Percentiles rank a stretch among this genome's conserved stretches.
Evolutionary conservation across 176 grass and related monocot genomes (phyloP).

Genomic region (Calamus simplicifolius): DNA sequence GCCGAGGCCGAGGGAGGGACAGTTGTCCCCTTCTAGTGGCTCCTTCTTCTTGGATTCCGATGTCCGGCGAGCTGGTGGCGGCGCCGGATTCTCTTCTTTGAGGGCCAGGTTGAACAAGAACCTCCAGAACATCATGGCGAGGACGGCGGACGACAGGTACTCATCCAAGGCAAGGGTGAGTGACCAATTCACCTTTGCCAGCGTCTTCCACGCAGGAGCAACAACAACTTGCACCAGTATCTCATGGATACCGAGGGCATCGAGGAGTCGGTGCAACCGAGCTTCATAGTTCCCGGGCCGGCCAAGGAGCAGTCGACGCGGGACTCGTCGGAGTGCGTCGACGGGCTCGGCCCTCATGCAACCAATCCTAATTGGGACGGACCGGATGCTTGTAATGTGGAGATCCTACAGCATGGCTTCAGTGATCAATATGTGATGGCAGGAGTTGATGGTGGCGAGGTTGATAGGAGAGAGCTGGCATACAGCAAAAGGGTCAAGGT

Average conservation of each 20-base stretch:
- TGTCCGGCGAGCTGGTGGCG: not conserved
- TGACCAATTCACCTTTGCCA: constrained; percentile 45
- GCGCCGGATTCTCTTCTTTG: not conserved
- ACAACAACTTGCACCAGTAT: not conserved
- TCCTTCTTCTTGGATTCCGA: not conserved
- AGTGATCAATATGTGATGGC: no score
- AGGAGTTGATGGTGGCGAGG: no score
- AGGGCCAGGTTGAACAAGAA: constrained; percentile 42
- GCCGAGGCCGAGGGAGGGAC: no score
- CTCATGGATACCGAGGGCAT: not conserved
- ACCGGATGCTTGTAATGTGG: no score
- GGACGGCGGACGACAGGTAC: constrained; percentile 24
- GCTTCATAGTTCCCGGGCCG: constrained; percentile 48
- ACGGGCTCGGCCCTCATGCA: no score
- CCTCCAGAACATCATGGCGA: constrained; percentile 34
- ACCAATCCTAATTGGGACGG: no score
- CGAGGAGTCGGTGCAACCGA: constrained; percentile 42
- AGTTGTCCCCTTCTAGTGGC: no score
- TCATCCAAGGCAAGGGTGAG: constrained; percentile 17
- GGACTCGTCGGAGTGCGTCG: not conserved
- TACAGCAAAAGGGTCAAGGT: no score
- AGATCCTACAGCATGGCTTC: no score
- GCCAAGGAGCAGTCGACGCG: constrained; percentile 16
- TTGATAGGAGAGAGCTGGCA: no score
- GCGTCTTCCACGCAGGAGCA: constrained; percentile 28